Base-by-base conservation (phyloP, 1,284 basidiomycete genomes). In the Cutaneotrichosporon arboriforme region DNA sequence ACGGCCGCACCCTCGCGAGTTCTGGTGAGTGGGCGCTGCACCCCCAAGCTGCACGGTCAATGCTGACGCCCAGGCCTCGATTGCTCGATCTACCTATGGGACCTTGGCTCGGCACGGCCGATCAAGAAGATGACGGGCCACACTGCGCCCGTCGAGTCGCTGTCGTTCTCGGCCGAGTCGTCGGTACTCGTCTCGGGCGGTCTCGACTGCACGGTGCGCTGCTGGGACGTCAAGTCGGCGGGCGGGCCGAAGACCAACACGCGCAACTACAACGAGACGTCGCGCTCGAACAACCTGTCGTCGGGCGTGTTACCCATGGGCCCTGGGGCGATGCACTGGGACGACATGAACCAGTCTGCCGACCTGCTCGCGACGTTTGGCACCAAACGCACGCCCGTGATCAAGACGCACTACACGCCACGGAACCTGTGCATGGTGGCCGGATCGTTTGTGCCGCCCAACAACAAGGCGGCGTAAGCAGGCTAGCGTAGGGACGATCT, bases 71-170 rank as follows among this genome's bases (percentile, higher is more conserved):
- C 87, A 31, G 90, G 88, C 21, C 90, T 97, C 67, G 96, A 97
- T 69, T 80, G 89, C 17, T 83, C 87, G 4, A 94, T 99, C 76
- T 91, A 88, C 68, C 77, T 99, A 1, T 99, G 96, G 96, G 94
- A 98, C 67, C 79, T 98, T 44, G 90, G 89, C 2, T 90, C 90
- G 21, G 92, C 93, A 8, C 84, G 86, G 55, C 83, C 90, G 43
- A 85, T 98, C 64, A 99, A 98, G 78, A 93, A 91, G 74, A 97
- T 98, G 92, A 85, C 83, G 17, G 96, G 96, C 0, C 96, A 99
- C 72, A 85, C 83, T 1, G 84, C 86, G 15, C 85, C 90, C 0
- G 84, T 98, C 50, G 87, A 96, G 68, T 89, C 89, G 5, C 81
- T 99, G 23, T 82, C 88, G 1, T 99, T 97, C 75, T 91, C 88